These are phyloP conservation scores for Xylaria digitata DNA, from an alignment of 2,329 filamentous ascomycete genomes.

Conservation along the genomic window DNA sequence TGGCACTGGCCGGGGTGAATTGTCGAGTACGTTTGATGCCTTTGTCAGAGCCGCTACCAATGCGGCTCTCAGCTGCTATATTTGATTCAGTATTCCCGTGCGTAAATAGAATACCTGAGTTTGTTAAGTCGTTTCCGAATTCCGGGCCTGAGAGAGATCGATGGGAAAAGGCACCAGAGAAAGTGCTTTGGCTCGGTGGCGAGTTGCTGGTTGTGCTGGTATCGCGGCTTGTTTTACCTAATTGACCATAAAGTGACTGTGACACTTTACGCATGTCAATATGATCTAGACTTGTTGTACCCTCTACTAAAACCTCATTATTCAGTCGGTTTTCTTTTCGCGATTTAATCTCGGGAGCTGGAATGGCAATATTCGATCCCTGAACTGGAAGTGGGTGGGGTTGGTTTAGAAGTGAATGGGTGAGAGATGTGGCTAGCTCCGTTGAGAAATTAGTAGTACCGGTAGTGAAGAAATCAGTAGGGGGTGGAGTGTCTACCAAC, in stretches of 20 bases:
- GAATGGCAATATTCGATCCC: conserved; percentile 46
- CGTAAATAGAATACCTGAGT: conserved; percentile 41
- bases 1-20: conserved; percentile 60
- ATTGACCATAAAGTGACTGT: conserved; percentile 52
- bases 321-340: conserved; percentile 57
- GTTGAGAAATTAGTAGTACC: conserved; percentile 47
- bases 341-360: conserved; percentile 55
- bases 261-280: conserved; percentile 56
- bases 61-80: conserved; percentile 30
- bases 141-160: conserved; percentile 47
- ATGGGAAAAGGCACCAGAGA: conserved; percentile 48
- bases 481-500: conserved; percentile 41
- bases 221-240: conserved; percentile 43
- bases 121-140: conserved; percentile 50
- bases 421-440: conserved; percentile 58
- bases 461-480: conserved; percentile 46
- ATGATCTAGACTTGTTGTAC: conserved; percentile 45
- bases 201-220: conserved; percentile 46
- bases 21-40: conserved; percentile 59
- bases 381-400: conserved; percentile 54
- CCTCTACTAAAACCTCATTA: conserved; percentile 42
- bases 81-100: conserved; percentile 40
- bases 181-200: conserved; percentile 46
- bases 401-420: conserved; percentile 62
- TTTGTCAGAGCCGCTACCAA: conserved; percentile 49